Evolutionary conservation across 2,329 filamentous ascomycete species (phyloP), one percentile per base, ranked within the genome.

Genomic region (Penicillium sp.): DNA sequence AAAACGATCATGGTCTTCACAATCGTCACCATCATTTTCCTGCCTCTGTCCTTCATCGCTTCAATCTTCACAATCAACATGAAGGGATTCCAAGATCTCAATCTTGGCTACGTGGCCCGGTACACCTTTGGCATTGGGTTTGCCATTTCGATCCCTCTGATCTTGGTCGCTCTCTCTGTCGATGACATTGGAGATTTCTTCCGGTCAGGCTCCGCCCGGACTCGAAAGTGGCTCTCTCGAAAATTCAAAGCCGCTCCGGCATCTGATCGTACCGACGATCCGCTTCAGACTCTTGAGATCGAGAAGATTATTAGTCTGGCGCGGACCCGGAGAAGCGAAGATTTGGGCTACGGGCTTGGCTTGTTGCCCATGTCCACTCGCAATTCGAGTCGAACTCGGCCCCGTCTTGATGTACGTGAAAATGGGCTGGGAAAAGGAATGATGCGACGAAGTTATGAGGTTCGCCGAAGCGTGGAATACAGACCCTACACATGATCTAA

Each of bases 1-100:
- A 77, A 77, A 47, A 80, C 76, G 0, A 75, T 81, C 51, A 77
- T 81, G 73, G 75, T 81, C 6, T 81, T 81, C 57, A 81, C 78
- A 3, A 75, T 81, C 39, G 78, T 80, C 3, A 81, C 78, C 0
- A 79, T 80, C 48, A 70, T 81, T 26, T 81, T 81, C 60, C 64
- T 80, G 0, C 78, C 78, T 0, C 53, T 80, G 4, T 76, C 72
- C 1, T 81, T 81, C 61, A 78, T 81, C 48, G 72, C 77, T 0
- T 73, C 75, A 0, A 70, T 81, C 46, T 81, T 81, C 58, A 74
- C 76, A 1, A 77, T 81, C 57, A 76, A 79, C 47, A 66, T 81
- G 45, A 56, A 65, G 5, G 71, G 78, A 46, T 78, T 78, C 47
- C 63, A 65, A 27, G 58, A 64, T 4, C 63, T 81, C 3, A 69